Percentiles rank a stretch among this genome's conserved stretches.
Conservation (phyloP, 352 stramenopile species). For the Globisporangium irregulare region DNA sequence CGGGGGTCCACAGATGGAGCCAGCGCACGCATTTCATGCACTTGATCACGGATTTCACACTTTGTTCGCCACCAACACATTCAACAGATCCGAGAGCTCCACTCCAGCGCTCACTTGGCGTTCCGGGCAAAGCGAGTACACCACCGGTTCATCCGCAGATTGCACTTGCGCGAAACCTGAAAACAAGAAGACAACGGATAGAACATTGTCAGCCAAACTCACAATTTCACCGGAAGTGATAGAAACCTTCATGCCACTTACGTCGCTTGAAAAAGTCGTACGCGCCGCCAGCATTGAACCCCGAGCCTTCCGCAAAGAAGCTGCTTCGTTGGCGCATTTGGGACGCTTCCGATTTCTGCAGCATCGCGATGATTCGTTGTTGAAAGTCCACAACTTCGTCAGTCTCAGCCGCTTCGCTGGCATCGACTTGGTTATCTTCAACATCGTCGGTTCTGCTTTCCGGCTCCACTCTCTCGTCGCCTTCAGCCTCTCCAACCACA, state of each 20-base stretch:
- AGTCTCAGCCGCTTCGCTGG: background rate
- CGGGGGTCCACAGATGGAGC: background rate
- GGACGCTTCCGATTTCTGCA: constrained; percentile 45
- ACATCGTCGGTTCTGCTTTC: background rate
- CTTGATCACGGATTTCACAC: background rate
- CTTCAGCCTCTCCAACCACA: constrained; percentile 22
- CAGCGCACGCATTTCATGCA: background rate
- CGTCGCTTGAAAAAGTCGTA: constrained; percentile 74
- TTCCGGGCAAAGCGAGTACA: constrained; percentile 24
- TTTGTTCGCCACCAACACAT: constrained; percentile 3
- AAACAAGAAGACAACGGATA: background rate
- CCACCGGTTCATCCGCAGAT: constrained; percentile 14
- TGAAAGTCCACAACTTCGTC: constrained; percentile 42
- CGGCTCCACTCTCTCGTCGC: constrained; percentile 6
- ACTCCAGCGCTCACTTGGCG: constrained; percentile 3
- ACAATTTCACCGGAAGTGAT: background rate
- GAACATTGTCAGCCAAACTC: background rate
- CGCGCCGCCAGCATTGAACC: constrained; percentile 50
- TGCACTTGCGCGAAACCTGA: constrained; percentile 29
- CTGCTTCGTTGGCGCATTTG: constrained; percentile 41
- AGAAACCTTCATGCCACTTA: constrained; percentile 27
- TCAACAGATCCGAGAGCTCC: constrained; percentile 2
- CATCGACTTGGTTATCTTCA: background rate
- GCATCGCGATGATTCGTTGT: constrained; percentile 48
- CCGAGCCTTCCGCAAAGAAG: constrained; percentile 42